Base-by-base conservation (phyloP, 371 early-diverging fungal genomes). In the Apophysomyces variabilis region DNA sequence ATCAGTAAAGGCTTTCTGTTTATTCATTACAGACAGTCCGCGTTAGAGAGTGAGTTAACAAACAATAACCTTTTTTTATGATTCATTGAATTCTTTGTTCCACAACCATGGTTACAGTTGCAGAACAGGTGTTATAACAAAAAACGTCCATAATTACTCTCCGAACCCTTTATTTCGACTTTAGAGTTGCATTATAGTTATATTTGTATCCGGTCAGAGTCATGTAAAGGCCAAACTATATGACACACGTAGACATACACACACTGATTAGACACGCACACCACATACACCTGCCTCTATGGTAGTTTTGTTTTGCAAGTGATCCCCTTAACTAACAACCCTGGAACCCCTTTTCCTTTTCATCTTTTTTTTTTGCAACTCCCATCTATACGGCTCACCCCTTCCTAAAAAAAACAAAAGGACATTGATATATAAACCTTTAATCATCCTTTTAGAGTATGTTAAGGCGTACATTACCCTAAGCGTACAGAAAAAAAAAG, bases 321-420 rank as follows among this genome's bases (percentile, higher is more conserved):
- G 54, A 50, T 50, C 54, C 54, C 54, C 54, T 50, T 50, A 50
- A 50, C 54, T 9, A 50, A 50, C 54, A 50, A 50, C 54, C 54
- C 54, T 50, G 54, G 54, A 16, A 50, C 54, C 54, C 54, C 54
- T 50, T 50, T 50, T 45, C n/a, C 47, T n/a, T 50, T 50, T 50
- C 54, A 50, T 50, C 54, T 50, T 50, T 50, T 50, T 50, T 50
- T 50, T 50, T 45, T 45, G 16, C 16, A 13, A n/a, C 54, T 50
- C 54, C 54, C 54, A 50, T 32, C 21, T 50, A 50, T 11, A 32
- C 54, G 7, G 21, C 18, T 3, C 21, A 50, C 54, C 54, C 54
- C 54, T 21, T 50, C 21, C 54, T 50, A n/a, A 8, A 50, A 50
- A 50, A 21, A 50, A 50, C 16, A 50, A 50, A 50, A 50, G 4